Base-by-base conservation (phyloP, 805 yeast genomes). In the Ogataea neopini region DNA sequence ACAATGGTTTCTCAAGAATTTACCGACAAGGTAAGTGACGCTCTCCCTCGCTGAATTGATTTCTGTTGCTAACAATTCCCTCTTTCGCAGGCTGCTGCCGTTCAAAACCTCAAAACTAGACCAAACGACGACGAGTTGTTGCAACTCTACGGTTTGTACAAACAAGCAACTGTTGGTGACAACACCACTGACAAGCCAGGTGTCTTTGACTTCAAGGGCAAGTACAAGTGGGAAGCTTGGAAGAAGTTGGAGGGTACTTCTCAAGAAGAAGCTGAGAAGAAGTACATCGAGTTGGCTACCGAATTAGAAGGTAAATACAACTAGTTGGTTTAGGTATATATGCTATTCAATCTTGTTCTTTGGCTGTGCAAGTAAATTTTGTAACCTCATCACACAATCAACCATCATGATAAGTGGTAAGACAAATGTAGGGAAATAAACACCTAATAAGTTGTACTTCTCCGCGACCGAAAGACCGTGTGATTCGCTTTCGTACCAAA, bases 211-310 rank as follows among this genome's bases (percentile, higher is more conserved):
- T 79, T 94, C 74, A 89, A 86, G 75, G 97, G 92, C 59, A 90
- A 95, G 73, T 87, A 88, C 80, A 94, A 94, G 78, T 94, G 98
- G 98, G 92, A 91, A 66, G 80, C 98, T 7, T 94, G 98, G 98
- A 84, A 84, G 62, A 83, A 82, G 60, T 74, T 84, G 63, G 86
- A 87, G 74, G 99, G 99, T 49, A 80, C 79, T 51, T 71, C 89
- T 34, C 87, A 86, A 71, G 96, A 81, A 59, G 97, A 89, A 29
- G 99, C 99, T 51, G 98, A 92, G 76, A 54, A 77, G 59, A 77
- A 89, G 69, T 81, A 86, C 74, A 86, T 86, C 62, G 84, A 67
- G 8, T 71, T 86, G 37, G 92, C 81, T 45, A 81, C 80, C 57
- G 79, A 78, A 63, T 74, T 87, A 72, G 69, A 79, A 50, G 79